Conservation (phyloP, 257 asterid genomes). For the Ilex asprella region DNA sequence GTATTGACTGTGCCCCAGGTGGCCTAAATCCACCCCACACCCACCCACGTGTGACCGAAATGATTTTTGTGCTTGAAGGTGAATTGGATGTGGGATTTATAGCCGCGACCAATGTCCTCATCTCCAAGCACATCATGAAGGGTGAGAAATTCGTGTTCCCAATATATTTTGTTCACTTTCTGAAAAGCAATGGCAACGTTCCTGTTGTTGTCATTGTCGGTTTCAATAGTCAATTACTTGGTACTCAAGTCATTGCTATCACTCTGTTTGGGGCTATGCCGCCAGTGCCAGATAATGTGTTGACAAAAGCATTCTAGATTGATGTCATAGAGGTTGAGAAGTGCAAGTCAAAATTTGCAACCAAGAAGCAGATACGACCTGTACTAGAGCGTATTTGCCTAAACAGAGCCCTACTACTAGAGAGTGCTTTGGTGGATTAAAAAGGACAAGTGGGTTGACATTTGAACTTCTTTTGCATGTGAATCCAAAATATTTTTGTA, state of each 20-base stretch:
- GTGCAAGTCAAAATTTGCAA: conserved; percentile 62
- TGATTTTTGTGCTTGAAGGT: conserved; percentile 64
- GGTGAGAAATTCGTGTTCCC: too few species aligned
- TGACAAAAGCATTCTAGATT: conserved; percentile 54
- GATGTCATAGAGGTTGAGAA: conserved; percentile 52
- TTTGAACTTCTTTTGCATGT: too few species aligned
- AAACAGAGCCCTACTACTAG: too few species aligned
- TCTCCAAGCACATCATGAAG: conserved; percentile 43
- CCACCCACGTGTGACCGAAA: conserved; percentile 89
- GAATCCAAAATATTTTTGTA: too few species aligned
- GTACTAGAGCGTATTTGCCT: too few species aligned
- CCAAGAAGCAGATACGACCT: conserved; percentile 27
- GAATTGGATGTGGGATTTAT: conserved; percentile 73
- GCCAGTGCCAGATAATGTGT: conserved; percentile 58
- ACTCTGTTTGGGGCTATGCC: conserved; percentile 61
- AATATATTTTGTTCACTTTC: conserved; percentile 67
- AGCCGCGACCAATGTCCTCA: conserved; percentile 63
- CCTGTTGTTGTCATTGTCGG: conserved; percentile 61
- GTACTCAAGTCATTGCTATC: conserved; percentile 58
- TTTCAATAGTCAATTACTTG: conserved; percentile 77
- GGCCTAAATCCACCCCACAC: conserved; percentile 87
- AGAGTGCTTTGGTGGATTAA: too few species aligned
- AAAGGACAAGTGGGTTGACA: too few species aligned
- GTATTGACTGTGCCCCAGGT: conserved; percentile 76
- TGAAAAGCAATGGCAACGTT: conserved; percentile 49